Evolutionary conservation across 129 eudicot species (phyloP).

Genomic region (Chrysanthemum lavandulifolium): DNA sequence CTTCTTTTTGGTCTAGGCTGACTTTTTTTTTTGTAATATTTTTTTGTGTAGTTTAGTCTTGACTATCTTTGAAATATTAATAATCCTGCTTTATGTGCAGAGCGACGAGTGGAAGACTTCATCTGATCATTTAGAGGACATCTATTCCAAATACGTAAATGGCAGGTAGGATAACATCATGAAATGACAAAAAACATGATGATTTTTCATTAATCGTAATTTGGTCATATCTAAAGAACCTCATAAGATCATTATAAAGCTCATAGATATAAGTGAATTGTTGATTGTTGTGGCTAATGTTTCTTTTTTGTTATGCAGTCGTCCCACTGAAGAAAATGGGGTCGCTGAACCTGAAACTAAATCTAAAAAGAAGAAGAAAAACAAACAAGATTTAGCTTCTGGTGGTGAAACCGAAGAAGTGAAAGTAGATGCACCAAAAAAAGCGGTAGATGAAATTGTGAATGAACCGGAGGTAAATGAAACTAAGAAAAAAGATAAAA

Average conservation of each 20-base stretch:
- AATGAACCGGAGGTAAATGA: conserved; percentile 22
- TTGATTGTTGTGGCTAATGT: too few species aligned
- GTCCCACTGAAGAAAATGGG: conserved; percentile 23
- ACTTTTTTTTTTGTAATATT: neutral
- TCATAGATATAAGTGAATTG: too few species aligned
- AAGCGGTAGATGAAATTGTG: conserved; percentile 15
- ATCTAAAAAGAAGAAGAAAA: conserved; percentile 37
- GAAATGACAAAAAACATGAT: neutral
- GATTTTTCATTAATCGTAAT: neutral
- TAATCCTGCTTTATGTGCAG: conserved; percentile 37
- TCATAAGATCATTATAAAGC: too few species aligned
- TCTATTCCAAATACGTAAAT: conserved; percentile 49
- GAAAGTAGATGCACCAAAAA: conserved; percentile 17
- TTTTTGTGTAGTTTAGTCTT: neutral
- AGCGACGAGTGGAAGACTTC: conserved; percentile 51
- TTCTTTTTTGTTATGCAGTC: conserved; percentile 27
- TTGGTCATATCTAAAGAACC: neutral
- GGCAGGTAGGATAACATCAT: conserved; percentile 37
- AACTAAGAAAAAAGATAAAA: conserved; percentile 34
- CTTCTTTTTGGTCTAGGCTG: neutral
- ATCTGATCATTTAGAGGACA: conserved; percentile 56
- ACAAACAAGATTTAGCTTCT: conserved; percentile 24
- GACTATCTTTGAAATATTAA: neutral
- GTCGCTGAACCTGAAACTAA: conserved; percentile 32
- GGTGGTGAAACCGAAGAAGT: conserved; percentile 23